phyloP scores from a whole-genome alignment of 2,329 filamentous ascomycete genomes.

The Neopestalotiopsis rosae region DNA sequence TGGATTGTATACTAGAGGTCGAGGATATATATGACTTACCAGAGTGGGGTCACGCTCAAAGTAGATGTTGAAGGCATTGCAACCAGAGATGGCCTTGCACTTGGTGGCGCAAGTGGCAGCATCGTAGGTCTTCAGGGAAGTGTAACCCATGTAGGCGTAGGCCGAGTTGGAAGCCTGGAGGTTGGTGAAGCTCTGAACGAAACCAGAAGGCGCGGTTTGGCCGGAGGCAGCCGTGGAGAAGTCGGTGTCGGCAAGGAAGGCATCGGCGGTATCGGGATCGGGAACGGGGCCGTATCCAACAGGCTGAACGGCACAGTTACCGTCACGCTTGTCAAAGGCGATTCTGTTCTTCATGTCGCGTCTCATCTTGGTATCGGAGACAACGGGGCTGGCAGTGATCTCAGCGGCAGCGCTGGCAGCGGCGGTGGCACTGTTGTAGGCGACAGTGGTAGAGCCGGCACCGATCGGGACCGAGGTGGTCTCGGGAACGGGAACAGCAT shows the following conservation, averaged over 20 bases:
- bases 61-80: constrained; percentile 35
- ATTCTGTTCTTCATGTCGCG: background rate
- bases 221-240: constrained; percentile 27
- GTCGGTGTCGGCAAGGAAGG: constrained; percentile 31
- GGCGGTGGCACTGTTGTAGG: constrained; percentile 7
- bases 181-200: constrained; percentile 37
- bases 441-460: background rate
- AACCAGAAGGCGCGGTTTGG: constrained; percentile 38
- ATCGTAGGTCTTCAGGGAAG: constrained; percentile 29
- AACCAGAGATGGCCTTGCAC: constrained; percentile 30
- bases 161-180: constrained; percentile 33
- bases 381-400: background rate
- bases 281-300: constrained; percentile 36
- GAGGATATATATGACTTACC: background rate
- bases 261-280: constrained; percentile 36
- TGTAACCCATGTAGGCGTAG: constrained; percentile 38
- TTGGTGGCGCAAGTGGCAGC: constrained; percentile 27
- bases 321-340: constrained; percentile 5
- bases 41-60: constrained; percentile 35
- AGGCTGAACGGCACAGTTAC: constrained; percentile 19
- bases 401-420: background rate
- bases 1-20: background rate
- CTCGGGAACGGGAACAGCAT: background rate
- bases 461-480: constrained; percentile 5
- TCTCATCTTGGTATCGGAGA: background rate